Evolutionary conservation across 805 yeast species (phyloP), one percentile per base, ranked within the genome.

Genomic region (Ogataea siamensis): DNA sequence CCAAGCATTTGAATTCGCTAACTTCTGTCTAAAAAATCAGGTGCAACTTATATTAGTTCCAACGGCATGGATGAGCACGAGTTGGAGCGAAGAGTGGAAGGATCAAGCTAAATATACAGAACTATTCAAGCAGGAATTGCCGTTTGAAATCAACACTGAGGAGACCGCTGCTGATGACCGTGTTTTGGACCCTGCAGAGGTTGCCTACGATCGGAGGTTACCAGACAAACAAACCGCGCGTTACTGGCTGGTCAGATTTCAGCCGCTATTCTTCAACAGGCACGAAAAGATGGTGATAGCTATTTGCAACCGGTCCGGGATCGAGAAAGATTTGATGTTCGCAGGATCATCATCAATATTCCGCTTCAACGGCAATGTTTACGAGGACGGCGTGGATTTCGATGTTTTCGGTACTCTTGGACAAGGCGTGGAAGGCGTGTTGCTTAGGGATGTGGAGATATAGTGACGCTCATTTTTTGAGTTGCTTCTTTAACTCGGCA

Each of bases 31-130:
- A 14, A 50, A 60, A 0, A 69, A 77, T 29, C 52, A 66, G 8
- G 74, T 76, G 0, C 68, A 74, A 22, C 60, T 89, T 39, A 67
- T 86, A 1, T 54, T 89, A 10, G 76, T 83, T 43, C 95, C 96
- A 2, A 87, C 84, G 74, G 94, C 94, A 0, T 89, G 97, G 97
- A 66, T 87, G 46, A 54, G 63, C 30, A 73, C 87, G 1, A 58
- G 58, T 1, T 66, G 70, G 46, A 52, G 61, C 24, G 47, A 49
- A 11, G 51, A 55, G 8, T 57, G 53, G 46, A 30, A 36, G 4
- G 27, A 45, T 1, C 24, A 34, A 17, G 58, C 55, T 26, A 43
- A 54, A 22, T 48, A 40, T 21, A 28, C 38, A 15, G 43, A 51
- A 5, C 28, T 51, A 7, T 60, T 51, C 40, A 40, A 47, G 8